Evolutionary conservation across 2,329 filamentous ascomycete genomes (phyloP).

Genomic region (Botrytis pseudocinerea): DNA sequence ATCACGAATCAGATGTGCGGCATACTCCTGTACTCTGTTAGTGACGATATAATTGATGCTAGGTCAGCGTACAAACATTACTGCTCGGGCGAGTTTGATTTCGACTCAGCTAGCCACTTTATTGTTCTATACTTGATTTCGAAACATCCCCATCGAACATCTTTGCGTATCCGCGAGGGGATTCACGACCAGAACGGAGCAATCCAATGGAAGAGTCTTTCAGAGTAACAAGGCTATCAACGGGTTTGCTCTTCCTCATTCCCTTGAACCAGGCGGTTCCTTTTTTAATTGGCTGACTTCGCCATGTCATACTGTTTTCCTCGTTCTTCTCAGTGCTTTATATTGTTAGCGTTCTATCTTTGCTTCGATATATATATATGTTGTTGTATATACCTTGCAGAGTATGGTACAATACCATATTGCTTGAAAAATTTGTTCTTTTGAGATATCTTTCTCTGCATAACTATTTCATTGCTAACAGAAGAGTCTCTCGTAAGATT

Average conservation of each 20-base stretch:
- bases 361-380: neutral
- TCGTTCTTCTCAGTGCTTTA: neutral
- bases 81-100: neutral
- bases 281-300: neutral
- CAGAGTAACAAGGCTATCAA: neutral
- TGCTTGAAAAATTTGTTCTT: neutral
- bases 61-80: neutral
- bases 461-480: neutral
- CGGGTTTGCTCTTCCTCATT: neutral
- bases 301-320: constrained; percentile 5
- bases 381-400: constrained; percentile 7
- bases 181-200: neutral
- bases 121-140: neutral
- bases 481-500: neutral
- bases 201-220: neutral
- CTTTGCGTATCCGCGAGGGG: neutral
- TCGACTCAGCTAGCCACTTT: neutral
- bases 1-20: neutral
- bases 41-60: neutral
- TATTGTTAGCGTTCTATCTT: neutral
- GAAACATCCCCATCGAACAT: constrained; percentile 3
- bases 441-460: neutral
- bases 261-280: neutral
- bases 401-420: neutral
- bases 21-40: constrained; percentile 6